Conservation (phyloP, 768 basidiomycete genomes). For the Suillus ampliporus region DNA sequence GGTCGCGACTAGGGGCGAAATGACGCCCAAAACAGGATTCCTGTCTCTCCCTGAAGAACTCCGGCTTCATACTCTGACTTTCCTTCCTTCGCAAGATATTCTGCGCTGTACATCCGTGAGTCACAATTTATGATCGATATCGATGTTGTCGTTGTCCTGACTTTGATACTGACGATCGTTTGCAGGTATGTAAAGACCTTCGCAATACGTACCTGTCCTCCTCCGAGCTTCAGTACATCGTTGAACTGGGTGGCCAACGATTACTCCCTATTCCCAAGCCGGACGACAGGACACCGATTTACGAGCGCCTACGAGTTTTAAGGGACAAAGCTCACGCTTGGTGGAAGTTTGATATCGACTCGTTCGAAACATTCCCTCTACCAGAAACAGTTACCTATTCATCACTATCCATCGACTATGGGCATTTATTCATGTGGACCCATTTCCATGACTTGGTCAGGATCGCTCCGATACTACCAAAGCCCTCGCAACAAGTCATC, state of each 20-base stretch:
- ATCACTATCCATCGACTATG: background rate
- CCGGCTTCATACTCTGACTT: background rate
- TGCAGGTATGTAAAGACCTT: background rate
- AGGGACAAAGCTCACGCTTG: background rate
- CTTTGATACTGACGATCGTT: background rate
- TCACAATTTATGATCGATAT: background rate
- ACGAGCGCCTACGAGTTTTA: background rate
- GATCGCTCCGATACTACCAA: background rate
- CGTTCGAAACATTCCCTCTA: background rate
- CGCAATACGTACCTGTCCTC: background rate
- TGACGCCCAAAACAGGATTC: background rate
- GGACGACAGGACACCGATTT: background rate
- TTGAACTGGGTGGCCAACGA: slow-evolving; percentile 1
- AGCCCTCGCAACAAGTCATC: background rate
- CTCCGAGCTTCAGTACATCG: slow-evolving; percentile 3
- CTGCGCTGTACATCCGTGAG: background rate
- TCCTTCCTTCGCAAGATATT: slow-evolving; percentile 1
- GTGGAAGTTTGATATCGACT: background rate
- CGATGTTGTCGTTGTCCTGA: background rate
- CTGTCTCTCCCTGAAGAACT: background rate
- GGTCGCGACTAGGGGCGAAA: no score
- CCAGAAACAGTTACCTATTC: background rate
- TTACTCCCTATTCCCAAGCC: background rate
- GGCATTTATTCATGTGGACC: background rate
- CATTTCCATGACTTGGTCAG: background rate